Evolutionary conservation across 2,329 filamentous ascomycete genomes (phyloP).

Genomic region (Fusarium sp.): DNA sequence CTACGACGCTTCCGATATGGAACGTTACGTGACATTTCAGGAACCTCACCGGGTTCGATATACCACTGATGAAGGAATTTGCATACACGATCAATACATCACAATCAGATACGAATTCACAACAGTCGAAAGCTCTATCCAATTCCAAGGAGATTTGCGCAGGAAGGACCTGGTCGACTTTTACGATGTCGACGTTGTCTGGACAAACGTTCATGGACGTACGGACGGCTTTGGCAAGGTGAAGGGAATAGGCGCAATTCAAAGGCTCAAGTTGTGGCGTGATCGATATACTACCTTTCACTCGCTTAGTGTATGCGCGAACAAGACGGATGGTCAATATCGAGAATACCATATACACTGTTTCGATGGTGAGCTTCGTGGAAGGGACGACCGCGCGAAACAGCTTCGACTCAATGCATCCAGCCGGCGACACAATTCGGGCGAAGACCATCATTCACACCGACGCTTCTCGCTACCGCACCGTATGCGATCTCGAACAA

Average conservation of each 20-base stretch:
- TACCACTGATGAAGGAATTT: constrained; percentile 57
- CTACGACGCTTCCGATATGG: constrained; percentile 61
- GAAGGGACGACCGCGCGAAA: constrained; percentile 58
- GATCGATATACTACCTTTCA: constrained; percentile 61
- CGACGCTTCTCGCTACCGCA: constrained; percentile 58
- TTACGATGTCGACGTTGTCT: constrained; percentile 64
- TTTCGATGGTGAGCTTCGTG: constrained; percentile 60
- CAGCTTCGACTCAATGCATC: constrained; percentile 57
- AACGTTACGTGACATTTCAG: constrained; percentile 60
- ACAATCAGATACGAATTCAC: constrained; percentile 64
- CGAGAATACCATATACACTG: constrained; percentile 61
- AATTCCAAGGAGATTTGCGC: constrained; percentile 62
- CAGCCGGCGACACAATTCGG: constrained; percentile 55
- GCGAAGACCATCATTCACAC: constrained; percentile 50
- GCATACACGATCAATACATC: constrained; percentile 60
- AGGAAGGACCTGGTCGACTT: constrained; percentile 61
- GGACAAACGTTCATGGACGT: constrained; percentile 61
- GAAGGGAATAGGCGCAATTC: constrained; percentile 62
- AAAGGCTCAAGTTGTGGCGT: constrained; percentile 64
- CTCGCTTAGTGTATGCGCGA: constrained; percentile 60
- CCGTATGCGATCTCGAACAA: constrained; percentile 54
- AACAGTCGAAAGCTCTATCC: constrained; percentile 58
- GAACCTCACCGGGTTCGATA: constrained; percentile 62
- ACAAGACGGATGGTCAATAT: constrained; percentile 58
- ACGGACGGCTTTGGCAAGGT: constrained; percentile 63